Conservation (phyloP, 768 basidiomycete species). For the Hericium erinaceus region DNA sequence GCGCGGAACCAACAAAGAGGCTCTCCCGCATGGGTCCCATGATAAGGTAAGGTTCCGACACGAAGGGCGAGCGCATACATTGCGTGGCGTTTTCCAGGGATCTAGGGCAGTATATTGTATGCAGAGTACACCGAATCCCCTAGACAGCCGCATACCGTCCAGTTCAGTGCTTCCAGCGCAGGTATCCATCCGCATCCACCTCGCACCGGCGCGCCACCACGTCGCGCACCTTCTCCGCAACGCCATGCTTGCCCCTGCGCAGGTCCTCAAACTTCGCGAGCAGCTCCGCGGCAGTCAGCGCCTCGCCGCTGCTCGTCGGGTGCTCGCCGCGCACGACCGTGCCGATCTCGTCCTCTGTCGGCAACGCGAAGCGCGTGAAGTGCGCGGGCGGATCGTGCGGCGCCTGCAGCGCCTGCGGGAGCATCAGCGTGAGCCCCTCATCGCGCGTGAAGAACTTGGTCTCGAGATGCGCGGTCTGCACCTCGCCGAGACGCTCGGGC, state of each 20-base stretch:
- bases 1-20: no score
- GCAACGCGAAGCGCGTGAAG: constrained; percentile 47
- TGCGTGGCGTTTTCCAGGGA: no score
- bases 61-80: no score
- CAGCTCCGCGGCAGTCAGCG: constrained; percentile 55
- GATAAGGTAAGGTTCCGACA: no score
- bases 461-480: constrained; percentile 45
- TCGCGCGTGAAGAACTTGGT: constrained; percentile 60
- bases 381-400: constrained; percentile 14
- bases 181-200: constrained; percentile 41
- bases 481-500: constrained; percentile 52
- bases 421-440: constrained; percentile 18
- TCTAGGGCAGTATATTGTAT: no score
- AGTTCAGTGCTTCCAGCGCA: constrained; percentile 44
- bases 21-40: no score
- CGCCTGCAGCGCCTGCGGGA: constrained; percentile 15
- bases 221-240: constrained; percentile 69
- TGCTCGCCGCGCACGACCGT: constrained; percentile 57
- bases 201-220: constrained; percentile 63
- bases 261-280: constrained; percentile 42
- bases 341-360: constrained; percentile 68
- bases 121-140: no score
- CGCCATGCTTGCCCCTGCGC: constrained; percentile 45
- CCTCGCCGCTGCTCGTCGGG: constrained; percentile 49
- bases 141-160: no score